Base-by-base conservation (phyloP, 495 filamentous ascomycete genomes). In the Hyphodiscus hymeniophilus region DNA sequence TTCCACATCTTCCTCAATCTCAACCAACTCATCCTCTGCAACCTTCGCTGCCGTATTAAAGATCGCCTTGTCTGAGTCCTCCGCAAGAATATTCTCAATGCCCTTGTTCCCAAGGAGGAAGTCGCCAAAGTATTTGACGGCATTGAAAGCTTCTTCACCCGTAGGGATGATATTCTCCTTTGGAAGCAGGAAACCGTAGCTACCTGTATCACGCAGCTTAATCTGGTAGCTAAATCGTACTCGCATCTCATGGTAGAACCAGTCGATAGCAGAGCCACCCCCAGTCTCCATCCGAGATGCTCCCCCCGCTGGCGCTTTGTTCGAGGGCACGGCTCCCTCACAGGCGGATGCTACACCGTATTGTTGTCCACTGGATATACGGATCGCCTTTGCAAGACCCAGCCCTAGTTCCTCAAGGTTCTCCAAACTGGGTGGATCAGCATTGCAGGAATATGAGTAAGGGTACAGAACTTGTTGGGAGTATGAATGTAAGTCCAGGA, bases 401-500 rank as follows among this genome's bases (percentile, higher is more conserved):
- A 90, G 75, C 8, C 80, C 92, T 20, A 96, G 74, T 62, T 98
- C 92, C 60, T 94, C 79, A 1, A 98, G 76, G 51, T 89, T 94
- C 63, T 98, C 92, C 12, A 89, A 74, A 28, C 87, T 85, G 0
- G 91, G 92, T 16, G 92, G 91, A 30, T 78, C 68, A 6, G 72
- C 67, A 6, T 70, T 67, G 67, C 92, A 98, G 24, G 82, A 85
- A 66, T 84, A 95, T 1, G 88, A 80, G 65, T 91, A 97, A 0
- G 92, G 92, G 60, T 91, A 95, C 8, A 96, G 72, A 22, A 98
- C 81, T 65, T 96, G 87, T 66, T 98, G 91, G 16, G 88, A 91
- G 66, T 98, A 98, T 21, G 87, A 92, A 60, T 98, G 92, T 23
- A 98, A 71, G 64, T 98, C 92, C 16, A 98, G 66, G 48, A 94